Conservation (phyloP, 805 yeast genomes). For the Starmerella apis region DNA sequence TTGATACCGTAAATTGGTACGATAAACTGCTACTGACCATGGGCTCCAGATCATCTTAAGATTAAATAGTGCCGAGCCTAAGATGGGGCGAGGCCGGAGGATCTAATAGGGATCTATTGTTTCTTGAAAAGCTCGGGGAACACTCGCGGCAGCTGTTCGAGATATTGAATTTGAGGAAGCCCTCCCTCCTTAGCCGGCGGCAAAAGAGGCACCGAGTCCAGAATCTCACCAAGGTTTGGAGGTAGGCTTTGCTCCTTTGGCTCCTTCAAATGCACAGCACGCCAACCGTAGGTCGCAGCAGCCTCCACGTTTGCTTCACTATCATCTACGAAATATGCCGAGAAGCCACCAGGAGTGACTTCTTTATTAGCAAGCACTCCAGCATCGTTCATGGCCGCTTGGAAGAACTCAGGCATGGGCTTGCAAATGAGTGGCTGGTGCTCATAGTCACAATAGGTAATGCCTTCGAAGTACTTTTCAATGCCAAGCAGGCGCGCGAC, state of each 20-base stretch:
- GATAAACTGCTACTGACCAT: too few species aligned
- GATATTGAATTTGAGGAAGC: slow-evolving; percentile 45
- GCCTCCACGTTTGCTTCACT: slow-evolving; percentile 68
- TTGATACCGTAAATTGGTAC: too few species aligned
- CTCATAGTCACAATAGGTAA: slow-evolving; percentile 80
- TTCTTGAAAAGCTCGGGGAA: slow-evolving; percentile 42
- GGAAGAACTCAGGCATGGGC: slow-evolving; percentile 68
- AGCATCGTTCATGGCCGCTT: slow-evolving; percentile 47
- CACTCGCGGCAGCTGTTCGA: slow-evolving; percentile 45
- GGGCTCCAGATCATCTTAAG: too few species aligned
- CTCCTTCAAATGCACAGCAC: slow-evolving; percentile 66
- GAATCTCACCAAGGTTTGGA: slow-evolving; percentile 39
- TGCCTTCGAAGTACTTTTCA: slow-evolving; percentile 90
- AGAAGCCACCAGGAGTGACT: slow-evolving; percentile 1
- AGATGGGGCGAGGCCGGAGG: too few species aligned
- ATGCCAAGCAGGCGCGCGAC: slow-evolving; percentile 71
- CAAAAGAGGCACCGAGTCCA: slow-evolving; percentile 49
- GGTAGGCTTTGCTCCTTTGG: slow-evolving; percentile 40
- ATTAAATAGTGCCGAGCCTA: too few species aligned
- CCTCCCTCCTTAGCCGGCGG: slow-evolving; percentile 31
- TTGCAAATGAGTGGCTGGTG: slow-evolving; percentile 63
- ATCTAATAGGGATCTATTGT: neutral
- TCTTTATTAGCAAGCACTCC: slow-evolving; percentile 36
- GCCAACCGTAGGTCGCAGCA: slow-evolving; percentile 63
- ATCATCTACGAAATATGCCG: slow-evolving; percentile 70